These are phyloP conservation scores for Melaleuca alternifolia DNA, from an alignment of 345 rosid genomes.

Conservation along the genomic window DNA sequence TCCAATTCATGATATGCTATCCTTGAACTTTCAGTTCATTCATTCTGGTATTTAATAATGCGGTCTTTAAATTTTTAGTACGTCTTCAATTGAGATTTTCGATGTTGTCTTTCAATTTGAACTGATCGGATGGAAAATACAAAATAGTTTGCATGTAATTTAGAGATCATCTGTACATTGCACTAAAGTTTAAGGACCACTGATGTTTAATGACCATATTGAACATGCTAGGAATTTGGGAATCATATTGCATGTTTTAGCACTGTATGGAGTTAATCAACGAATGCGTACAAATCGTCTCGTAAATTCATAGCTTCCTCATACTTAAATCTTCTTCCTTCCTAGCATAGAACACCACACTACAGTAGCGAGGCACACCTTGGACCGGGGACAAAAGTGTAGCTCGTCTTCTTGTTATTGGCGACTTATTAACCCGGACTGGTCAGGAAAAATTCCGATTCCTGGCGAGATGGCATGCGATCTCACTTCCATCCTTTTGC, in stretches of 20 bases:
- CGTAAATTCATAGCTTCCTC: background rate
- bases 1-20: accelerated
- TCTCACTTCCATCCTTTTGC: background rate
- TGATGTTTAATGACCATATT: accelerated
- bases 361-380: too few species aligned
- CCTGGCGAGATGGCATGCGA: background rate
- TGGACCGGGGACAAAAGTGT: background rate
- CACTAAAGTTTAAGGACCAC: accelerated
- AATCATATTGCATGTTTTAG: accelerated
- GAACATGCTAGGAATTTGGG: accelerated
- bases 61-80: too few species aligned
- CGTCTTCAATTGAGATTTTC: too few species aligned
- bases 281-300: background rate
- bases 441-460: background rate
- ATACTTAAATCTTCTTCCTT: too few species aligned
- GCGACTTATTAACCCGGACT: background rate
- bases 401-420: background rate
- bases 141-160: too few species aligned
- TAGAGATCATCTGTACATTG: background rate
- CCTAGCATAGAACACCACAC: too few species aligned
- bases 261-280: background rate
- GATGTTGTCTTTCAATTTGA: too few species aligned
- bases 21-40: too few species aligned
- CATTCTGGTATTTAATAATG: too few species aligned
- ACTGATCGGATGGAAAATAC: too few species aligned